phyloP scores from a whole-genome alignment of 306 rosid genomes.

The Cicer chorassanicum region DNA sequence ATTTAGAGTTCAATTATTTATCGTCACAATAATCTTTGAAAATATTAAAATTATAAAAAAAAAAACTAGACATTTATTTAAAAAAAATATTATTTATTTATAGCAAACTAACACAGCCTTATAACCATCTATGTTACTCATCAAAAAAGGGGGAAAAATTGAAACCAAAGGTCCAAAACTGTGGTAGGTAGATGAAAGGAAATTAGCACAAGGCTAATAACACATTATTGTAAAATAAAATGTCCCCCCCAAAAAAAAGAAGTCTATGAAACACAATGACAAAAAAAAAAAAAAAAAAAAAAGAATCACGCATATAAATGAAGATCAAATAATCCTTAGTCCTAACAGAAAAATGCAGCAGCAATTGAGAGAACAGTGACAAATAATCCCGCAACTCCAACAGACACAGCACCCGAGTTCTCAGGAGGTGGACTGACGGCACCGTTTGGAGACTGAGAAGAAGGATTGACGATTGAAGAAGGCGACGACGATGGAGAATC shows the following conservation, averaged over 20 bases:
- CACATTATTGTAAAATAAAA: constrained; percentile 28
- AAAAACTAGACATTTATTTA: too few relatives aligned
- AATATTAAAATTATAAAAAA: too few relatives aligned
- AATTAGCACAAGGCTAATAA: constrained; percentile 15
- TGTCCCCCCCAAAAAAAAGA: constrained; percentile 9
- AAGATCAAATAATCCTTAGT: constrained; percentile 14
- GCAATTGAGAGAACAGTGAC: constrained; percentile 53
- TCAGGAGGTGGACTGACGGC: constrained; percentile 43
- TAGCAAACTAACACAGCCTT: constrained; percentile 7
- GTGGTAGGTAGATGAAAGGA: constrained; percentile 13
- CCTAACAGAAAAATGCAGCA: constrained; percentile 49
- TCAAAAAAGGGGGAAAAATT: background rate
- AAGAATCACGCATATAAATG: background rate
- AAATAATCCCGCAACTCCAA: constrained; percentile 46
- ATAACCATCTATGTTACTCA: background rate
- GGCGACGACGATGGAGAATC: constrained; percentile 32
- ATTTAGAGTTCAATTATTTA: too few relatives aligned
- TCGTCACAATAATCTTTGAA: too few relatives aligned
- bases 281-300: background rate
- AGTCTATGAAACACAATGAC: constrained; percentile 42
- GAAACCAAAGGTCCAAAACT: constrained; percentile 17
- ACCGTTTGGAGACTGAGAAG: constrained; percentile 40
- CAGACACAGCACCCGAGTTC: constrained; percentile 47
- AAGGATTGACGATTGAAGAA: constrained; percentile 35
- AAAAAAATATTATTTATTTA: background rate